These are phyloP conservation scores for Secale cereale DNA, from an alignment of 176 grass and related monocot genomes.

Conservation along the genomic window DNA sequence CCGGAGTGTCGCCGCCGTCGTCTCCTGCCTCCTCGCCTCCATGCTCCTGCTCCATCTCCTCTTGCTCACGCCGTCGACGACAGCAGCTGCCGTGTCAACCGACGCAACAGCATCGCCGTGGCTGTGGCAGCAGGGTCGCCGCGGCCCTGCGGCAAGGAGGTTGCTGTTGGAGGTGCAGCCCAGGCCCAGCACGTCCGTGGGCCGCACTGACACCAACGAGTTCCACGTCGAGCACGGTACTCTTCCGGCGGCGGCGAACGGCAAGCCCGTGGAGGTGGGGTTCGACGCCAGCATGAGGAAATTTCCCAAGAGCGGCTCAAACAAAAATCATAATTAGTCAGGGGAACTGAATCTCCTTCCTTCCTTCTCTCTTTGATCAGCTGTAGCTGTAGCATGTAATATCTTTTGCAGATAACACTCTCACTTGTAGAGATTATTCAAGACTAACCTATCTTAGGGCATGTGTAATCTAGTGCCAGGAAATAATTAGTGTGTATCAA, in stretches of 20 bases:
- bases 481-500: background rate
- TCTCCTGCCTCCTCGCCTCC: background rate
- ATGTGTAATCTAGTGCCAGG: background rate
- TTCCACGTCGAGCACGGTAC: background rate
- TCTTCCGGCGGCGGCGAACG: background rate
- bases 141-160: slow-evolving; percentile 3
- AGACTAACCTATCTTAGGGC: background rate
- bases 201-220: background rate
- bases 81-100: background rate
- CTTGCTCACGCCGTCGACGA: background rate
- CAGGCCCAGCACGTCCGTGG: background rate
- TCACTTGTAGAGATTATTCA: slow-evolving; percentile 24
- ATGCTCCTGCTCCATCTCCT: slow-evolving; percentile 17
- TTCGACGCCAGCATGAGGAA: slow-evolving; percentile 32
- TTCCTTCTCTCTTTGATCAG: background rate
- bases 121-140: background rate
- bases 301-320: slow-evolving; percentile 7
- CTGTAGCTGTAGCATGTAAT: background rate
- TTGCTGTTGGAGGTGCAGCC: background rate
- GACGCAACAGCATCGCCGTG: background rate
- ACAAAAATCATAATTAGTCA: slow-evolving; percentile 23
- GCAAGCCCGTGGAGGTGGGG: slow-evolving; percentile 16
- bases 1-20: background rate
- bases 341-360: background rate
- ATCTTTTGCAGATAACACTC: background rate